Conservation (phyloP, 495 filamentous ascomycete genomes). For the Emericellopsis terricola region DNA sequence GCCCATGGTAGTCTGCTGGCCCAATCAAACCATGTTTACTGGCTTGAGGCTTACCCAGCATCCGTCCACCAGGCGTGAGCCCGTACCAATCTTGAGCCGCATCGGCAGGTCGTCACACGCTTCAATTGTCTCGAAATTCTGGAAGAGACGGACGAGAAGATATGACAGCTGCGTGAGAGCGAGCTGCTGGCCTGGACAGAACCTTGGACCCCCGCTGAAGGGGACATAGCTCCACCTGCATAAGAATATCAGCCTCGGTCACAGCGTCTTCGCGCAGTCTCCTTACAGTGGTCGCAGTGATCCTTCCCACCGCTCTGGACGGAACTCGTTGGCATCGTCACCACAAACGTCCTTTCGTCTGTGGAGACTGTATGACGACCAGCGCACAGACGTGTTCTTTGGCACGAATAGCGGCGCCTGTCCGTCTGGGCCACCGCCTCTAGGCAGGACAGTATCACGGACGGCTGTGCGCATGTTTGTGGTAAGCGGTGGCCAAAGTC, state of each 20-base stretch:
- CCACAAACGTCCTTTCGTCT: constrained; percentile 24
- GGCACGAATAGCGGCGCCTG: constrained; percentile 24
- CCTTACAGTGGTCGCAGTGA: constrained; percentile 8
- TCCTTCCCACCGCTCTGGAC: constrained; percentile 30
- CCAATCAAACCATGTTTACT: no score
- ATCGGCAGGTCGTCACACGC: constrained; percentile 17
- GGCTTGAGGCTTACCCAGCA: no score
- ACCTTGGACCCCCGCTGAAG: constrained; percentile 46
- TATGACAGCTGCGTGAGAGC: constrained; percentile 40
- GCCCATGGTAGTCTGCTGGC: no score
- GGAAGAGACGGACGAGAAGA: constrained; percentile 39
- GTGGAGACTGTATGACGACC: constrained; percentile 26
- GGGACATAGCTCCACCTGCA: constrained; percentile 42
- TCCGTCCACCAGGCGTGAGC: constrained; percentile 17
- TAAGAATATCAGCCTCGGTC: constrained; percentile 3
- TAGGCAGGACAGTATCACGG: constrained; percentile 29
- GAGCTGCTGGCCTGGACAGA: constrained; percentile 40
- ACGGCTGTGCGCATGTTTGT: constrained; percentile 34
- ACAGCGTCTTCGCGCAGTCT: not conserved
- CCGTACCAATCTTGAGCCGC: constrained; percentile 17
- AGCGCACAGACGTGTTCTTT: constrained; percentile 26
- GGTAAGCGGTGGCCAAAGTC: constrained; percentile 41
- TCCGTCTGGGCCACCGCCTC: constrained; percentile 30
- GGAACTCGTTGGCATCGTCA: constrained; percentile 23
- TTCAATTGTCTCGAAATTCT: constrained; percentile 38